Conservation (phyloP, 2,329 filamentous ascomycete genomes). For the Pseudocercospora vitis region DNA sequence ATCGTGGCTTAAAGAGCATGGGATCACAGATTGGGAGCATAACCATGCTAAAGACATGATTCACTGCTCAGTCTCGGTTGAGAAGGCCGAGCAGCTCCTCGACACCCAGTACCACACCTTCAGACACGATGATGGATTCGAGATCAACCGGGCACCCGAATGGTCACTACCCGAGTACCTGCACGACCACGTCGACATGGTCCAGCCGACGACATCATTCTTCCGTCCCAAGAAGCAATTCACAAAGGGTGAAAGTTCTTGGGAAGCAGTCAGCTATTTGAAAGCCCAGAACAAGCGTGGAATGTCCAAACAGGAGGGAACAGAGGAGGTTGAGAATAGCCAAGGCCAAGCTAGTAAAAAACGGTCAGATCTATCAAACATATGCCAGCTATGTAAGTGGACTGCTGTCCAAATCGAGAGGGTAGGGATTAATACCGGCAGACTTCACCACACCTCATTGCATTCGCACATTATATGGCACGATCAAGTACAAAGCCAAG, state of each 20-base stretch:
- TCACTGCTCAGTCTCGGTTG: conserved; percentile 53
- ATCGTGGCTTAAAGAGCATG: conserved; percentile 57
- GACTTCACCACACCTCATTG: conserved; percentile 55
- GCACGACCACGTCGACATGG: conserved; percentile 58
- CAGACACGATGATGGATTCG: conserved; percentile 53
- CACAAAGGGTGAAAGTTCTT: neutral
- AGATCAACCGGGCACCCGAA: conserved; percentile 52
- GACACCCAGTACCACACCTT: conserved; percentile 55
- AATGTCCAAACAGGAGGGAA: neutral
- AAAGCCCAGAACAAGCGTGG: conserved; percentile 6
- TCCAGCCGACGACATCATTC: conserved; percentile 63
- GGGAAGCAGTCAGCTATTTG: conserved; percentile 11
- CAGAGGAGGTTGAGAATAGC: neutral
- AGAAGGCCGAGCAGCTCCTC: conserved; percentile 55
- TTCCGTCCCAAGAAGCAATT: conserved; percentile 38
- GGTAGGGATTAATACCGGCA: conserved; percentile 54
- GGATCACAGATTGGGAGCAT: conserved; percentile 47
- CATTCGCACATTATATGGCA: conserved; percentile 56
- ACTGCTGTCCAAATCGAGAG: conserved; percentile 28
- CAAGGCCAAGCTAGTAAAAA: neutral
- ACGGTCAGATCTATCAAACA: neutral
- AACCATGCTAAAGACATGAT: conserved; percentile 60
- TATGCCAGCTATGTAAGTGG: conserved; percentile 39
- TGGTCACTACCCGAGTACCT: conserved; percentile 61
- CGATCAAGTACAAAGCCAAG: conserved; percentile 53